A percentile compares a stretch with the other conserved stretches of the same genome.
Evolutionary conservation across 768 basidiomycete species (phyloP).

Genomic region (Tulasnella sp.): DNA sequence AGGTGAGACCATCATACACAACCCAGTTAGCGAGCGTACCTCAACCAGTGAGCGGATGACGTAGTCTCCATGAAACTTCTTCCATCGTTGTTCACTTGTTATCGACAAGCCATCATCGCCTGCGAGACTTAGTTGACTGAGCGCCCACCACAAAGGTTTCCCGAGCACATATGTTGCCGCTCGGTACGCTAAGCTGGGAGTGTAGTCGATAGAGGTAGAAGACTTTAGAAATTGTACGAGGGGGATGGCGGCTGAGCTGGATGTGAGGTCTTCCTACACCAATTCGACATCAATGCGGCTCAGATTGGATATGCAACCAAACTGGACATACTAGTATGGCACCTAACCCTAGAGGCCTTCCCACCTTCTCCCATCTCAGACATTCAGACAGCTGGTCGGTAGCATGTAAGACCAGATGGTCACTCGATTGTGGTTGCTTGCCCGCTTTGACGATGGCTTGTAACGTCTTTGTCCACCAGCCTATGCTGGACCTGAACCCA

Average conservation of each 20-base stretch:
- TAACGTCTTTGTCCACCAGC: constrained; percentile 76
- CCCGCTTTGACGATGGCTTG: constrained; percentile 50
- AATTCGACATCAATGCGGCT: constrained; percentile 28
- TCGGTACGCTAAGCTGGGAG: constrained; percentile 56
- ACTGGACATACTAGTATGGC: constrained; percentile 56
- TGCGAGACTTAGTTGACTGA: constrained; percentile 65
- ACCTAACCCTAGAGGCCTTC: constrained; percentile 62
- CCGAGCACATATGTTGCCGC: constrained; percentile 62
- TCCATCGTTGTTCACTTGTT: constrained; percentile 39
- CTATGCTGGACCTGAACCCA: constrained; percentile 65
- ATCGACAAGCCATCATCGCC: constrained; percentile 42
- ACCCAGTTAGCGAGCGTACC: no score
- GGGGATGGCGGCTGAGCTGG: constrained; percentile 35
- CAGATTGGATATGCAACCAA: not conserved
- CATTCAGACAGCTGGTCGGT: constrained; percentile 43
- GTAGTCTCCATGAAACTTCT: constrained; percentile 55
- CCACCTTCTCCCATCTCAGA: constrained; percentile 54
- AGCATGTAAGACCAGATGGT: constrained; percentile 51
- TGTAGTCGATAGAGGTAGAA: constrained; percentile 51
- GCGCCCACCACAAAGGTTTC: constrained; percentile 77
- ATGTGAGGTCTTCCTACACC: constrained; percentile 58
- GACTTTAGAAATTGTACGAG: constrained; percentile 45
- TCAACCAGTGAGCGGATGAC: constrained; percentile 57
- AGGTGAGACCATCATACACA: no score
- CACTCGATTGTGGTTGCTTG: constrained; percentile 33